These are phyloP conservation scores for Lipomyces orientalis DNA, from an alignment of 805 yeast genomes.

Conservation along the genomic window DNA sequence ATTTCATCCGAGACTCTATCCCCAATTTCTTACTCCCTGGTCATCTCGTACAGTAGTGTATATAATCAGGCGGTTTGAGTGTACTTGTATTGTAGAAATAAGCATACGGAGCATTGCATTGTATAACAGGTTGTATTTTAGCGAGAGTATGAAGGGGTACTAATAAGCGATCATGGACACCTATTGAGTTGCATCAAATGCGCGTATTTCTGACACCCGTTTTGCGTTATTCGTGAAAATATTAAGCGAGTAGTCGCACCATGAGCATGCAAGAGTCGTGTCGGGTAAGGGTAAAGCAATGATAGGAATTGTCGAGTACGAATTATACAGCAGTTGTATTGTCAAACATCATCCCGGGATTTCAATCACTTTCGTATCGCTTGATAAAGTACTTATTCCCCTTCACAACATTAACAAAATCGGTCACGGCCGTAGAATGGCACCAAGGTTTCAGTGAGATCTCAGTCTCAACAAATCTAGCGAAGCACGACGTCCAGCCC, in stretches of 20 bases:
- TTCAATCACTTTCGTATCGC: slow-evolving; percentile 5
- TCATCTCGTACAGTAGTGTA: slow-evolving; percentile 64
- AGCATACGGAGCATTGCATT: not conserved
- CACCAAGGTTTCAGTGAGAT: slow-evolving; percentile 38
- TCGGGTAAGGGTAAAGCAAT: not conserved
- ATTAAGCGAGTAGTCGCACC: not conserved
- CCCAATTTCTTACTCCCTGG: slow-evolving; percentile 96
- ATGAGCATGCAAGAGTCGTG: not conserved
- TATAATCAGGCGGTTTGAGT: not conserved
- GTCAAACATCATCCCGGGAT: not conserved
- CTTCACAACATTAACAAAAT: slow-evolving; percentile 18
- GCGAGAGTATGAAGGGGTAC: not conserved
- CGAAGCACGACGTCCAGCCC: slow-evolving; percentile 39
- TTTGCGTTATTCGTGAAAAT: not conserved
- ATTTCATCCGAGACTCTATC: slow-evolving; percentile 88
- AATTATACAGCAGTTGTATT: too few relatives aligned
- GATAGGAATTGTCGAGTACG: too few relatives aligned
- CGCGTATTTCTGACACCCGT: not conserved
- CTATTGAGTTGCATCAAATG: not conserved
- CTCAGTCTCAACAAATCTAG: slow-evolving; percentile 34
- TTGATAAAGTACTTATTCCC: slow-evolving; percentile 20
- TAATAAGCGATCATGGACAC: not conserved
- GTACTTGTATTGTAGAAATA: not conserved
- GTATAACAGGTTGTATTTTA: not conserved
- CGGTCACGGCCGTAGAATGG: slow-evolving; percentile 34